phyloP scores from a whole-genome alignment of 2,329 filamentous ascomycete species.

The Gyromitra esculenta region DNA sequence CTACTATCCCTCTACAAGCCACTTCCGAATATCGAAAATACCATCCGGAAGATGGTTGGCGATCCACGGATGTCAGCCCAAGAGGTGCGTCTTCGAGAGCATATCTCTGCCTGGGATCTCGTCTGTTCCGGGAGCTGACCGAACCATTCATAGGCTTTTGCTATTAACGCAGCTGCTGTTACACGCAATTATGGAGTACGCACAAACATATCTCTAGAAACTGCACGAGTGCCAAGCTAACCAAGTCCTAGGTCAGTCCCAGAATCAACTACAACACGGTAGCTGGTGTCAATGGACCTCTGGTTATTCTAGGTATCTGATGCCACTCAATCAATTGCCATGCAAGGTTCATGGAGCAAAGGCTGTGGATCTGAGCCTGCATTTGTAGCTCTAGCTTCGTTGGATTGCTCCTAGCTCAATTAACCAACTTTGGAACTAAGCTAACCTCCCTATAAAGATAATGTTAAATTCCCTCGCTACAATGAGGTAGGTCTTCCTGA shows the following conservation, averaged over 20 bases:
- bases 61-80: conserved; percentile 56
- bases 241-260: conserved; percentile 66
- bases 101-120: conserved; percentile 15
- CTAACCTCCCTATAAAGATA: conserved; percentile 57
- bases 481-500: conserved; percentile 70
- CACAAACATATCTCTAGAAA: background rate
- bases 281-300: conserved; percentile 94
- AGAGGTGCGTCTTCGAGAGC: conserved; percentile 52
- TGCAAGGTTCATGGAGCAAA: background rate
- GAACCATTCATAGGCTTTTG: conserved; percentile 54
- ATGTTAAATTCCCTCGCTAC: conserved; percentile 97
- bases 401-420: conserved; percentile 7
- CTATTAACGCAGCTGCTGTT: conserved; percentile 58
- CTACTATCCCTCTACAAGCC: conserved; percentile 1
- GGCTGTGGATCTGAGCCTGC: conserved; percentile 14
- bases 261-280: conserved; percentile 97
- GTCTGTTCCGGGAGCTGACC: conserved; percentile 22
- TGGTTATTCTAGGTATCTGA: conserved; percentile 86
- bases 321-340: conserved; percentile 28
- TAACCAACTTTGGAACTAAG: conserved; percentile 24
- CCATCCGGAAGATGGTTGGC: conserved; percentile 41
- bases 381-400: conserved; percentile 55
- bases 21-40: conserved; percentile 35
- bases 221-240: conserved; percentile 12
- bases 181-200: conserved; percentile 55